These are phyloP conservation scores for Casuarina glauca DNA, from an alignment of 306 rosid genomes.

Conservation along the genomic window DNA sequence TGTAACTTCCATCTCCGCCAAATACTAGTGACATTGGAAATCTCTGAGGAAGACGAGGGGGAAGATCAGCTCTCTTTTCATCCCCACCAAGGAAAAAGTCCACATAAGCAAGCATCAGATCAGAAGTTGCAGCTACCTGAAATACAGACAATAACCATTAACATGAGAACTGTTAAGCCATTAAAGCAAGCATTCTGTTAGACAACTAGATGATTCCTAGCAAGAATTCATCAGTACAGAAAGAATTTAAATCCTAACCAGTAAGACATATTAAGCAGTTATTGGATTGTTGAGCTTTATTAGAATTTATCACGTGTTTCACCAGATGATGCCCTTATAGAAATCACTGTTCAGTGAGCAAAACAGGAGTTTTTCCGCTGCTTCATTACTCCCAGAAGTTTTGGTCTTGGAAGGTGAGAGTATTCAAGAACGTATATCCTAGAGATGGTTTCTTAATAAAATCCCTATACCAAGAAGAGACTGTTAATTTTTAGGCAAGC, in stretches of 20 bases:
- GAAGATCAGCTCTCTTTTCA: slow-evolving; percentile 84
- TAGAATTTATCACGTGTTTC: not conserved
- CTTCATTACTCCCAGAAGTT: not conserved
- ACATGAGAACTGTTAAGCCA: not conserved
- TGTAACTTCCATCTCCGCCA: slow-evolving; percentile 98
- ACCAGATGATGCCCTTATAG: not conserved
- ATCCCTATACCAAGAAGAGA: not conserved
- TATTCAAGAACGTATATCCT: not conserved
- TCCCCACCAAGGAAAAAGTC: slow-evolving; percentile 98
- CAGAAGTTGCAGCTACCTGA: slow-evolving; percentile 90
- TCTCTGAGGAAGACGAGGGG: slow-evolving; percentile 77
- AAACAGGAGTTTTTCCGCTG: not conserved
- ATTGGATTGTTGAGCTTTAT: not conserved
- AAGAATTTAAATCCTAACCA: not conserved
- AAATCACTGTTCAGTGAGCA: not conserved
- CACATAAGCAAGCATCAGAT: slow-evolving; percentile 86
- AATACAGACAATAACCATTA: slow-evolving; percentile 8
- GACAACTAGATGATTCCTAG: not conserved
- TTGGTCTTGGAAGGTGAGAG: not conserved
- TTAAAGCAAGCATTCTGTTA: not conserved
- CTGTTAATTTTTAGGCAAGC: not conserved
- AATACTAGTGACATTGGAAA: slow-evolving; percentile 81
- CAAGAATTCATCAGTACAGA: not conserved
- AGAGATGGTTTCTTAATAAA: not conserved
- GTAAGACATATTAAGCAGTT: not conserved